These are phyloP conservation scores for Penicillium psychrofluorescens DNA, from an alignment of 495 filamentous ascomycete species.

Conservation along the genomic window DNA sequence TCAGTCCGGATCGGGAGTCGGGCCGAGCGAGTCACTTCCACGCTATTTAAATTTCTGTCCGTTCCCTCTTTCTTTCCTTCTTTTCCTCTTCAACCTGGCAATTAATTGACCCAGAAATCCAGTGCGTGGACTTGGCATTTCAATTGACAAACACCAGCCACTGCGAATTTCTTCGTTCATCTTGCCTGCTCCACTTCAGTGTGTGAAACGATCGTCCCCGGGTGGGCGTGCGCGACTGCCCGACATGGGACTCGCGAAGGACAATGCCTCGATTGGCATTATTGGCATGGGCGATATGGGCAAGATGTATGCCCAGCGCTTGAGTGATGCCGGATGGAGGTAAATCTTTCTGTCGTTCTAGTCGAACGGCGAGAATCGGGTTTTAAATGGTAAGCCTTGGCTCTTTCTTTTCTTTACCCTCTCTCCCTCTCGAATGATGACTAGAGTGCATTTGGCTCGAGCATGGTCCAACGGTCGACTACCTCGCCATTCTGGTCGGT, in stretches of 20 bases:
- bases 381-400: conserved; percentile 24
- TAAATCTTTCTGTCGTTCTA: conserved; percentile 38
- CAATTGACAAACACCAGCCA: too few species aligned
- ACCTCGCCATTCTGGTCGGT: conserved; percentile 47
- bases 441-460: conserved; percentile 99
- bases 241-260: conserved; percentile 43
- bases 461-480: conserved; percentile 51
- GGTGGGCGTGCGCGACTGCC: background rate
- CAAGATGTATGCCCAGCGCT: conserved; percentile 90
- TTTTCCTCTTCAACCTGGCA: conserved; percentile 1
- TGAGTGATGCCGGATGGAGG: conserved; percentile 93
- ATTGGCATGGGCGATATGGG: conserved; percentile 99
- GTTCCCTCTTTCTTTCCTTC: background rate
- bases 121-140: too few species aligned
- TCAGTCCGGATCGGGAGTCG: conserved; percentile 18
- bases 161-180: too few species aligned
- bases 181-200: too few species aligned
- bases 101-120: conserved; percentile 9
- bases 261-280: conserved; percentile 72
- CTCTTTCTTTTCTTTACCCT: conserved; percentile 9
- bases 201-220: too few species aligned
- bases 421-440: conserved; percentile 65
- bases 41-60: conserved; percentile 33
- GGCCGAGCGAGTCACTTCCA: conserved; percentile 11
- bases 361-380: conserved; percentile 1